Conservation (phyloP, 2,329 filamentous ascomycete species). For the Teratosphaeria gauchensis region DNA sequence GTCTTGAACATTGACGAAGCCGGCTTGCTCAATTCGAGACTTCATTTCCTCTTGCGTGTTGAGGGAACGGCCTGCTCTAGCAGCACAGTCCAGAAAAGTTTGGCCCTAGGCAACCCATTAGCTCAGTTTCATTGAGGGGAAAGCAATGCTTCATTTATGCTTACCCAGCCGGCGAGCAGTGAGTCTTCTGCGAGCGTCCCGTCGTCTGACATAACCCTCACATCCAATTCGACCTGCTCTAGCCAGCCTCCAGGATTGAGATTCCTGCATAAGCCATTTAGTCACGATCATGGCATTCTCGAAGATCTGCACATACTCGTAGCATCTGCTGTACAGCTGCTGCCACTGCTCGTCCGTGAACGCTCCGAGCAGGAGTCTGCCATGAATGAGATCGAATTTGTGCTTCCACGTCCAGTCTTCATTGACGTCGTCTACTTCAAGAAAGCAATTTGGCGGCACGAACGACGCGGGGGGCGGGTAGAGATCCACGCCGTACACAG, state of each 20-base stretch:
- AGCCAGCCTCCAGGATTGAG: slow-evolving; percentile 1
- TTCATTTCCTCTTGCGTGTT: slow-evolving; percentile 1
- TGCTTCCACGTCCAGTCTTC: slow-evolving; percentile 9
- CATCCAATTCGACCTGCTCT: slow-evolving; percentile 1
- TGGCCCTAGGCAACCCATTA: neutral
- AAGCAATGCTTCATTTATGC: neutral
- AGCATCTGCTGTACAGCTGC: slow-evolving; percentile 5
- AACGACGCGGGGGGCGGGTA: slow-evolving; percentile 25
- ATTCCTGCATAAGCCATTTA: slow-evolving; percentile 1
- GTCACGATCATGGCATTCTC: neutral
- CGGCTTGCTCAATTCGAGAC: slow-evolving; percentile 1
- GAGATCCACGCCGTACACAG: slow-evolving; percentile 28
- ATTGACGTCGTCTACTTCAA: slow-evolving; percentile 8
- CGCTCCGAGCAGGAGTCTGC: slow-evolving; percentile 21
- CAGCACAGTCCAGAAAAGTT: neutral
- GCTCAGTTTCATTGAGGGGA: neutral
- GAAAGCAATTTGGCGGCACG: slow-evolving; percentile 10
- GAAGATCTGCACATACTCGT: slow-evolving; percentile 2
- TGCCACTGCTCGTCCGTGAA: slow-evolving; percentile 10
- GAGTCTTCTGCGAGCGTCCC: neutral
- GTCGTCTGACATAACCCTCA: slow-evolving; percentile 1
- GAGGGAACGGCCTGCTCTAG: neutral
- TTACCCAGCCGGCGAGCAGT: neutral
- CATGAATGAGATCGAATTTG: slow-evolving; percentile 32
- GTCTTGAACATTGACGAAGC: slow-evolving; percentile 1